Percentiles rank a stretch among this genome's conserved stretches.
These are phyloP conservation scores for Takashimella tepidaria DNA, from an alignment of 1,284 basidiomycete genomes.

Conservation along the genomic window DNA sequence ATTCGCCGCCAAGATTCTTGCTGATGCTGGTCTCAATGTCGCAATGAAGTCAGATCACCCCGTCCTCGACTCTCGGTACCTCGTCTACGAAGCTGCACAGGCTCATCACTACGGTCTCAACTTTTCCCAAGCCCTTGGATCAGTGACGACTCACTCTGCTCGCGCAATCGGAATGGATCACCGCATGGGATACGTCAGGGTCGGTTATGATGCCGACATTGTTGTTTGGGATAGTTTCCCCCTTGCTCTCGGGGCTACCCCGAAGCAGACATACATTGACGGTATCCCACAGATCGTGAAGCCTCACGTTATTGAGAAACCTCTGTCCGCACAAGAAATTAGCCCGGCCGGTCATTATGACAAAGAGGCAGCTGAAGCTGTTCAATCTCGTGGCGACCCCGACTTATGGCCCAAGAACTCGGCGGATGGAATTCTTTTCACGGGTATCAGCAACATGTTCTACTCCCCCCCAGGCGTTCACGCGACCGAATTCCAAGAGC, in stretches of 20 bases:
- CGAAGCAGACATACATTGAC: conserved; percentile 58
- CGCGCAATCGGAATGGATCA: conserved; percentile 71
- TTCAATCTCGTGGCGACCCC: conserved; percentile 42
- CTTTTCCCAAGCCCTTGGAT: conserved; percentile 46
- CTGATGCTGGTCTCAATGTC: conserved; percentile 67
- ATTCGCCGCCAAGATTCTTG: conserved; percentile 73
- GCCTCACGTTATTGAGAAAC: conserved; percentile 38
- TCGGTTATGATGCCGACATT: conserved; percentile 59
- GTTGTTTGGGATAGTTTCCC: conserved; percentile 88
- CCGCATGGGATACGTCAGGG: conserved; percentile 67
- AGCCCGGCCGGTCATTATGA: conserved; percentile 34
- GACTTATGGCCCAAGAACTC: conserved; percentile 34
- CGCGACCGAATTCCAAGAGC: conserved; percentile 11
- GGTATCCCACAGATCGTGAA: conserved; percentile 50
- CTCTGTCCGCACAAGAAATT: conserved; percentile 38
- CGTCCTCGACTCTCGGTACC: conserved; percentile 66
- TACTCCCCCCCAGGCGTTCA: conserved; percentile 9
- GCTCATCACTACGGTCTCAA: conserved; percentile 64
- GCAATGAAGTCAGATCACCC: conserved; percentile 65
- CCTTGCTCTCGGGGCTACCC: conserved; percentile 59
- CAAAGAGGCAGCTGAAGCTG: conserved; percentile 36
- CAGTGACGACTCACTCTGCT: conserved; percentile 75
- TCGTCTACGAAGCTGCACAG: conserved; percentile 81
- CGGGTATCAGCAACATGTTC: conserved; percentile 38
- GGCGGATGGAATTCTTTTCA: conserved; percentile 40